A percentile compares a stretch with the other conserved stretches of the same genome.
Conservation (phyloP, 192 early-diverging fungal species). For the Coemansia sp. region DNA sequence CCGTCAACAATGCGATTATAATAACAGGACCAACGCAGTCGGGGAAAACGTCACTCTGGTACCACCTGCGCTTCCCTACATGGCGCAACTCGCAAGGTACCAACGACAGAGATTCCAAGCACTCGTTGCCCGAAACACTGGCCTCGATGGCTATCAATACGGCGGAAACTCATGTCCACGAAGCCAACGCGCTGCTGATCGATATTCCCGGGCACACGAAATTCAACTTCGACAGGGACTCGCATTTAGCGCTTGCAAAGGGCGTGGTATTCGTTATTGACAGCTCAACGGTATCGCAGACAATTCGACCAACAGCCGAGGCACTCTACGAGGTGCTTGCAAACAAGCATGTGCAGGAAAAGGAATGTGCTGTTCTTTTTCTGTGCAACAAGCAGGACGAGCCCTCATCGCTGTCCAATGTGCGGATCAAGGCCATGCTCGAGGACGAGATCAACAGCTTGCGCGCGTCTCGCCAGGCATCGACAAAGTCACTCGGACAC, state of each 20-base stretch:
- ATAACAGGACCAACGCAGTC: constrained; percentile 34
- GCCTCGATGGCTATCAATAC: constrained; percentile 47
- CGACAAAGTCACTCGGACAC: constrained; percentile 26
- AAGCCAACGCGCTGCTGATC: constrained; percentile 54
- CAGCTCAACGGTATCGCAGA: constrained; percentile 58
- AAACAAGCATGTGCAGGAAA: constrained; percentile 58
- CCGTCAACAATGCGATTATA: constrained; percentile 22
- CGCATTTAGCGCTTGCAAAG: constrained; percentile 66
- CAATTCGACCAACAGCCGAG: constrained; percentile 68
- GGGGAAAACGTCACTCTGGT: constrained; percentile 48
- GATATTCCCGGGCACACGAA: constrained; percentile 91
- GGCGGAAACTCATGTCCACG: constrained; percentile 20
- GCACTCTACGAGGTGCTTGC: constrained; percentile 80
- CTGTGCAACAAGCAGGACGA: constrained; percentile 85
- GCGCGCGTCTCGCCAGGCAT: constrained; percentile 29
- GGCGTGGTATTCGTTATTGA: constrained; percentile 82
- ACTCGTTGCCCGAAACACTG: constrained; percentile 27
- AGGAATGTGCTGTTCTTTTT: constrained; percentile 66
- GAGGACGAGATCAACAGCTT: constrained; percentile 73
- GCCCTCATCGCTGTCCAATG: constrained; percentile 64
- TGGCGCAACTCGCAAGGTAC: background rate
- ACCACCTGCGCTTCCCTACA: constrained; percentile 34
- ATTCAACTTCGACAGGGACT: constrained; percentile 68
- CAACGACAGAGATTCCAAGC: background rate
- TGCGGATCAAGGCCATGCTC: constrained; percentile 64